A percentile compares a stretch with the other conserved stretches of the same genome.
These are phyloP conservation scores for Monosporozyma yasuniensis DNA, from an alignment of 805 yeast genomes.

Conservation along the genomic window DNA sequence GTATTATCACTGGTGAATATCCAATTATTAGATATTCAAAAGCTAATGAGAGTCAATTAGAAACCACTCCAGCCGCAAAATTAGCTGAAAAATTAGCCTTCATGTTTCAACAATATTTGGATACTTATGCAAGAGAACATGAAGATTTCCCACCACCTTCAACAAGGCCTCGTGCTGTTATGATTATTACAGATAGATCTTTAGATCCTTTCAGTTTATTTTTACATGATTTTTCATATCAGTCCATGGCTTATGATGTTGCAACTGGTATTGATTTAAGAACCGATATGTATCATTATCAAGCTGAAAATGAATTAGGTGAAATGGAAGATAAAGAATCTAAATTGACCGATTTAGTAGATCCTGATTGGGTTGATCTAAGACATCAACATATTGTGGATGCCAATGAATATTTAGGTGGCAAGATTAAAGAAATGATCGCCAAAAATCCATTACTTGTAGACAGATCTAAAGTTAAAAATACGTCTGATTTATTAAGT, in stretches of 20 bases:
- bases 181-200: conserved; percentile 75
- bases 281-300: conserved; percentile 43
- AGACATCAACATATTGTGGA: conserved; percentile 71
- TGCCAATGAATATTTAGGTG: conserved; percentile 52
- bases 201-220: conserved; percentile 77
- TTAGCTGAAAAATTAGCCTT: conserved; percentile 64
- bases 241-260: conserved; percentile 83
- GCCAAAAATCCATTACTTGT: conserved; percentile 68
- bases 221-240: conserved; percentile 83
- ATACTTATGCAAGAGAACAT: conserved; percentile 63
- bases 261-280: conserved; percentile 36
- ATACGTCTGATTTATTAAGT: conserved; percentile 62
- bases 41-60: conserved; percentile 41
- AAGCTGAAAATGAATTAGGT: conserved; percentile 47
- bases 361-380: conserved; percentile 62
- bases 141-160: conserved; percentile 51
- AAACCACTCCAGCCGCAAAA: conserved; percentile 44
- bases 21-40: conserved; percentile 71
- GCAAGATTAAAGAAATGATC: conserved; percentile 54
- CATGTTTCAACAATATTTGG: conserved; percentile 61
- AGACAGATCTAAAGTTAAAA: conserved; percentile 54
- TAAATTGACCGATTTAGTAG: conserved; percentile 44
- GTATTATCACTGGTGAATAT: conserved; percentile 76
- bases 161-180: conserved; percentile 58
- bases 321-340: conserved; percentile 37